A percentile compares a stretch with the other conserved stretches of the same genome.
These are phyloP conservation scores for Corrigiola litoralis DNA, from an alignment of 179 eudicot species.

Conservation along the genomic window DNA sequence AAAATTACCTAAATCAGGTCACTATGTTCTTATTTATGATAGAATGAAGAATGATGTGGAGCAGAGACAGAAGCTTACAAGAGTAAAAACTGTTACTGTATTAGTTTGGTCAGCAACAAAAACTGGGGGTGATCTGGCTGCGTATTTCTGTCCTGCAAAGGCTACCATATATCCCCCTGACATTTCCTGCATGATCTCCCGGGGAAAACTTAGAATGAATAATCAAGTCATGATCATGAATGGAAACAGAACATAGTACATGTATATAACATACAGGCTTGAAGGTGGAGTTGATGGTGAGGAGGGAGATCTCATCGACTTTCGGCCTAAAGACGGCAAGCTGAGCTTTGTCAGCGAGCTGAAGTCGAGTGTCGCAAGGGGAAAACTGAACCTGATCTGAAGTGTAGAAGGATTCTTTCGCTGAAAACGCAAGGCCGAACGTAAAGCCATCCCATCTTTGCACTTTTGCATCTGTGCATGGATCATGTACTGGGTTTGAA, in stretches of 20 bases:
- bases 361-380: constrained; percentile 72
- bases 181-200: constrained; percentile 26
- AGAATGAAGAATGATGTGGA: background rate
- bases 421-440: constrained; percentile 39
- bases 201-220: background rate
- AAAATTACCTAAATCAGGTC: background rate
- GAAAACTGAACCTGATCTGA: constrained; percentile 61
- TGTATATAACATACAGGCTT: constrained; percentile 38
- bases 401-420: constrained; percentile 26
- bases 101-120: constrained; percentile 53
- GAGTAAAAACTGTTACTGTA: constrained; percentile 53
- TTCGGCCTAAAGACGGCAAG: constrained; percentile 73
- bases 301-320: constrained; percentile 78
- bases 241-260: background rate
- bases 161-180: constrained; percentile 85
- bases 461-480: constrained; percentile 65
- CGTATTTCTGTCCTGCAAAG: constrained; percentile 71
- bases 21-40: background rate
- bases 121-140: constrained; percentile 74
- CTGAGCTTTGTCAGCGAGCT: constrained; percentile 38
- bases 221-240: background rate
- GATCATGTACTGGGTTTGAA: constrained; percentile 53
- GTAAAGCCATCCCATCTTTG: constrained; percentile 68
- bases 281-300: constrained; percentile 52
- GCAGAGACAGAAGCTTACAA: constrained; percentile 45